A percentile compares a stretch with the other conserved stretches of the same genome.
Conservation (phyloP, 805 yeast species). For the Metschnikowia borealis region DNA sequence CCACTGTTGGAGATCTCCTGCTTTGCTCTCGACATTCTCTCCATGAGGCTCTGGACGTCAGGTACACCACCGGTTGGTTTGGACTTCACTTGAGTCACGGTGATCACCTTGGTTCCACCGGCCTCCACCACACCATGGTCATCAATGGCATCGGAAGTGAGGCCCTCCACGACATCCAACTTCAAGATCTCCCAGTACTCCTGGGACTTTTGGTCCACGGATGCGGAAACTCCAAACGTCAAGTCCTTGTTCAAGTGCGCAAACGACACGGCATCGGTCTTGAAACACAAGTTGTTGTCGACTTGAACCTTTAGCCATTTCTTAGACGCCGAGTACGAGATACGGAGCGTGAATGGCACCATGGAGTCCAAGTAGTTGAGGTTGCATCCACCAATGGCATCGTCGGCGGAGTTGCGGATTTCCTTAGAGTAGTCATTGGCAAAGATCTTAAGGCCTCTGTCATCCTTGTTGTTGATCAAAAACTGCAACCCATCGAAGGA, state of each 20-base stretch:
- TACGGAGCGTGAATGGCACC: conserved; percentile 66
- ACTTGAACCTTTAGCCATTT: conserved; percentile 59
- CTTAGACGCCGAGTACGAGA: conserved; percentile 49
- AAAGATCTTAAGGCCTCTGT: conserved; percentile 53
- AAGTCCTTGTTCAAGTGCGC: conserved; percentile 34
- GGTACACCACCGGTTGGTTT: neutral
- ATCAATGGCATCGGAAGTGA: conserved; percentile 53
- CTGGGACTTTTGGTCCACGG: conserved; percentile 24
- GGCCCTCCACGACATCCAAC: conserved; percentile 50
- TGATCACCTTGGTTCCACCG: conserved; percentile 36
- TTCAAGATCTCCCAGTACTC: conserved; percentile 66
- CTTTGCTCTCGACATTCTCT: conserved; percentile 20
- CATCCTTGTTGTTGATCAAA: conserved; percentile 47
- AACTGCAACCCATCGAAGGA: conserved; percentile 63
- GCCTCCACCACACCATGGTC: conserved; percentile 46
- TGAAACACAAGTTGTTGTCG: conserved; percentile 68
- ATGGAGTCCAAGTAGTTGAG: conserved; percentile 60
- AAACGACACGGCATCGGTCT: conserved; percentile 52
- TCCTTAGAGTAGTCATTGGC: conserved; percentile 54
- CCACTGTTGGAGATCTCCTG: neutral
- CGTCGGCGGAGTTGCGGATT: conserved; percentile 24
- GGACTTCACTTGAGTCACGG: conserved; percentile 7
- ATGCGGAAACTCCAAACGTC: conserved; percentile 53
- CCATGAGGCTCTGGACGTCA: conserved; percentile 23
- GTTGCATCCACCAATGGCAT: conserved; percentile 53